phyloP scores from a whole-genome alignment of 2,329 filamentous ascomycete species.

The Talaromyces amestolkiae region DNA sequence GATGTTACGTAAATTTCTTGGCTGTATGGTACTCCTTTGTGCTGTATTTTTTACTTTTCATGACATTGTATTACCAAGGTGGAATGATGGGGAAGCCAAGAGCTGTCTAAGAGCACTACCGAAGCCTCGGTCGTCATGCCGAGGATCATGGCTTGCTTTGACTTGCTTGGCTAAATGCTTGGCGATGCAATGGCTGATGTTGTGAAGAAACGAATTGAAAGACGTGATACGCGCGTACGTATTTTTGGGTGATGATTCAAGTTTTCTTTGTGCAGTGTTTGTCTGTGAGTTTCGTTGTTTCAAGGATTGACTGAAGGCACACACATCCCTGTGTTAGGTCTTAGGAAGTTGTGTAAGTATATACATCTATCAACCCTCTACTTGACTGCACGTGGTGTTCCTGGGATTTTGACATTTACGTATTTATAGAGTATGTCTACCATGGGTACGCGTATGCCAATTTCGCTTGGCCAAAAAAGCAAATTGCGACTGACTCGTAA shows the following conservation, averaged over 20 bases:
- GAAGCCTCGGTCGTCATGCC: conserved; percentile 1
- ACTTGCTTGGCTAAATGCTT: background rate
- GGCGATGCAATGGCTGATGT: background rate
- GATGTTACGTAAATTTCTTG: background rate
- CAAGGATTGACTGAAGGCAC: background rate
- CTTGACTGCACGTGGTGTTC: background rate
- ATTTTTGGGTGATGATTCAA: background rate
- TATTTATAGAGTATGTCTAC: background rate
- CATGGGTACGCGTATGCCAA: background rate
- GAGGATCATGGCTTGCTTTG: background rate
- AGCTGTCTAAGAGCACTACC: background rate
- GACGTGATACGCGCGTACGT: background rate
- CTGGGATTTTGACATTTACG: background rate
- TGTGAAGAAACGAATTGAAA: background rate
- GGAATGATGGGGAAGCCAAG: background rate
- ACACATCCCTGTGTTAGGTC: background rate
- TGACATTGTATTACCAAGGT: too few relatives aligned
- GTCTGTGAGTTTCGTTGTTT: background rate
- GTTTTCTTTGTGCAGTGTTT: background rate
- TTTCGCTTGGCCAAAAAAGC: background rate
- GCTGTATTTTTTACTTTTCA: too few relatives aligned
- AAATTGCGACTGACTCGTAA: background rate
- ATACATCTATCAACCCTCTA: background rate
- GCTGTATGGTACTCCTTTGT: background rate
- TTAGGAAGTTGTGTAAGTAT: background rate